Percentiles rank a stretch among this genome's conserved stretches.
Evolutionary conservation across 2,329 filamentous ascomycete genomes (phyloP).

Genomic region (Paracoccidioides lutzii): DNA sequence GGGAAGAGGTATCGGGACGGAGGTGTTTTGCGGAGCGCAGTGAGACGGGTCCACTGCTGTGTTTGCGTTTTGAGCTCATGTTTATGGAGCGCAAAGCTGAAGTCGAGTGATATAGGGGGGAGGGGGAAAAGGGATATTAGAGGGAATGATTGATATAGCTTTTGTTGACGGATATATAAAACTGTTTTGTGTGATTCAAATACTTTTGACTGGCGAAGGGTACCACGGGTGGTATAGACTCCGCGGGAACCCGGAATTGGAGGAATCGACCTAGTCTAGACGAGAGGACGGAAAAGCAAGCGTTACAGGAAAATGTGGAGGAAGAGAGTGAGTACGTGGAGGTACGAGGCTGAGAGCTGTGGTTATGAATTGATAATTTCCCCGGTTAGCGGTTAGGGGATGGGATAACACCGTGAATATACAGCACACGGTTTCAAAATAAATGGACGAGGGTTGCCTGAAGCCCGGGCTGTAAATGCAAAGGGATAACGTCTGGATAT

Average conservation of each 20-base stretch:
- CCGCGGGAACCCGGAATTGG: not conserved
- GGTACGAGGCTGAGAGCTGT: no score
- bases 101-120: not conserved
- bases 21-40: constrained; percentile 45
- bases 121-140: constrained; percentile 4
- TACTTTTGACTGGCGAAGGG: not conserved
- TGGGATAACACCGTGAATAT: no score
- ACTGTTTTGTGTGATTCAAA: not conserved
- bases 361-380: no score
- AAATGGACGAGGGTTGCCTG: no score
- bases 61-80: constrained; percentile 44
- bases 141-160: not conserved
- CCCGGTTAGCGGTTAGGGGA: no score
- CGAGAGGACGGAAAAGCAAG: no score
- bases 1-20: constrained; percentile 33
- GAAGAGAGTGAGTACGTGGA: no score
- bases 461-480: no score
- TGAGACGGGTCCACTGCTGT: constrained; percentile 32
- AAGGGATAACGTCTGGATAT: no score
- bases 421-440: no score
- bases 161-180: not conserved
- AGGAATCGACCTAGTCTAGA: no score
- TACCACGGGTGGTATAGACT: not conserved
- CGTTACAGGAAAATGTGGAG: no score
- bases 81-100: constrained; percentile 30